Percentiles rank a stretch among this genome's conserved stretches.
phyloP scores from a whole-genome alignment of 2,329 filamentous ascomycete genomes.

The Ceratocystis lukuohia region DNA sequence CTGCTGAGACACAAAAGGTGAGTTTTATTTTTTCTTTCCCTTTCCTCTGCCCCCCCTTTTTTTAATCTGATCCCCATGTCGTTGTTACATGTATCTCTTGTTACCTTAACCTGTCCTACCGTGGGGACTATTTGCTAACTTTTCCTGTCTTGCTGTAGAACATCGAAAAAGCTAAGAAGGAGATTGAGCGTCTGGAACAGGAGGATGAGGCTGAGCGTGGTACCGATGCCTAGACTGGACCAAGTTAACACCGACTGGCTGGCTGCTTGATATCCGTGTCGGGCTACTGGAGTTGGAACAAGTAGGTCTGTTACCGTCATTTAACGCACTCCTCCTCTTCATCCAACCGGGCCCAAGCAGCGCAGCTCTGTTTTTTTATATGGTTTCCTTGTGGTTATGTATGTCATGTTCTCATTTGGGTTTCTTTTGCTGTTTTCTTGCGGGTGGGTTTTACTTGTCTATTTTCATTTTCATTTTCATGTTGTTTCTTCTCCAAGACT shows the following conservation, averaged over 20 bases:
- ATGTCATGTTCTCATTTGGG: too few relatives aligned
- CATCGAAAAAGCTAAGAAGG: constrained; percentile 89
- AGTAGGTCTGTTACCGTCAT: too few relatives aligned
- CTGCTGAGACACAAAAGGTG: constrained; percentile 79
- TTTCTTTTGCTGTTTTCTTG: background rate
- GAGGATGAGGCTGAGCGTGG: constrained; percentile 32
- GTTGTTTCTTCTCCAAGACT: too few relatives aligned
- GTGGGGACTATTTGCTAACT: constrained; percentile 21
- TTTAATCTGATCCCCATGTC: background rate
- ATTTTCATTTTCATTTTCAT: background rate
- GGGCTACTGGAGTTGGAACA: too few relatives aligned
- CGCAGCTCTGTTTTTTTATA: too few relatives aligned
- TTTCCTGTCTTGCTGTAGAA: constrained; percentile 47
- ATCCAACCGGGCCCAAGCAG: too few relatives aligned
- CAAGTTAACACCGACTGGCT: too few relatives aligned
- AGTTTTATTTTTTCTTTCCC: constrained; percentile 28
- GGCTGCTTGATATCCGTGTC: too few relatives aligned
- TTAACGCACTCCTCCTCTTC: too few relatives aligned
- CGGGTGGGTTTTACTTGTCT: background rate
- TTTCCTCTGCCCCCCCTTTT: background rate
- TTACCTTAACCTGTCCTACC: too few relatives aligned
- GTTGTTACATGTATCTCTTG: too few relatives aligned
- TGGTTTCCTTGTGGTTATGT: too few relatives aligned
- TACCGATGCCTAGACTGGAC: background rate
- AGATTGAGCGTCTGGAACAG: constrained; percentile 74